Percentiles rank a stretch among this genome's conserved stretches.
Conservation (phyloP, 768 basidiomycete genomes). For the Gymnopilus dilepis region DNA sequence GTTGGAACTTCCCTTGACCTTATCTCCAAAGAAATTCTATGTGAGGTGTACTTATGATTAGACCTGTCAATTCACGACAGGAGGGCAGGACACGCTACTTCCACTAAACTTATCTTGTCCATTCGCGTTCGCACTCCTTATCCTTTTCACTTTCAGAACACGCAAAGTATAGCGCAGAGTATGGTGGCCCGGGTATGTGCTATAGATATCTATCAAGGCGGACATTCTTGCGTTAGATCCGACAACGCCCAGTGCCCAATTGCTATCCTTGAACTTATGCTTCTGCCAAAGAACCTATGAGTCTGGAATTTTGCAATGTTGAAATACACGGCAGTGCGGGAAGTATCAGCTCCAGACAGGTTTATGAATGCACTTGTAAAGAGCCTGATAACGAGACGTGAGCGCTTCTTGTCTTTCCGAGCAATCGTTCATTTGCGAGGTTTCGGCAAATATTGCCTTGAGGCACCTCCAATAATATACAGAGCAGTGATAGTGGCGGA, state of each 20-base stretch:
- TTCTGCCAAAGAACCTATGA: background rate
- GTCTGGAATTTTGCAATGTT: background rate
- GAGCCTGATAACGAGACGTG: slow-evolving; percentile 6
- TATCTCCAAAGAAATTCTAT: slow-evolving; percentile 12
- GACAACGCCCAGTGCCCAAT: background rate
- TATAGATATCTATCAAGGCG: slow-evolving; percentile 11
- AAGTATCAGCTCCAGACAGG: background rate
- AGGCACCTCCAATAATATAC: slow-evolving; percentile 4
- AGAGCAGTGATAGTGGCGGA: slow-evolving; percentile 1
- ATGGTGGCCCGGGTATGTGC: slow-evolving; percentile 7
- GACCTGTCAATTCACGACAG: slow-evolving; percentile 14
- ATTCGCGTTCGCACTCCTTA: slow-evolving; percentile 6
- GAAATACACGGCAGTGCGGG: slow-evolving; percentile 8
- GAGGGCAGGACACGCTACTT: slow-evolving; percentile 14
- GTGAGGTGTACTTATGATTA: slow-evolving; percentile 11
- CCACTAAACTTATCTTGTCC: slow-evolving; percentile 3
- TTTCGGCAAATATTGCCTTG: slow-evolving; percentile 13
- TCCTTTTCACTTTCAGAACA: background rate
- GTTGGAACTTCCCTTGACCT: slow-evolving; percentile 9
- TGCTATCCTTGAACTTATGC: background rate
- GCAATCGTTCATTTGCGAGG: slow-evolving; percentile 19
- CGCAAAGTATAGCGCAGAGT: slow-evolving; percentile 4
- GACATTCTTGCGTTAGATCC: slow-evolving; percentile 9
- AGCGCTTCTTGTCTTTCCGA: slow-evolving; percentile 13
- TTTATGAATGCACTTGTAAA: background rate